Base-by-base conservation (phyloP, 2,329 filamentous ascomycete species). In the Colletotrichum truncatum region DNA sequence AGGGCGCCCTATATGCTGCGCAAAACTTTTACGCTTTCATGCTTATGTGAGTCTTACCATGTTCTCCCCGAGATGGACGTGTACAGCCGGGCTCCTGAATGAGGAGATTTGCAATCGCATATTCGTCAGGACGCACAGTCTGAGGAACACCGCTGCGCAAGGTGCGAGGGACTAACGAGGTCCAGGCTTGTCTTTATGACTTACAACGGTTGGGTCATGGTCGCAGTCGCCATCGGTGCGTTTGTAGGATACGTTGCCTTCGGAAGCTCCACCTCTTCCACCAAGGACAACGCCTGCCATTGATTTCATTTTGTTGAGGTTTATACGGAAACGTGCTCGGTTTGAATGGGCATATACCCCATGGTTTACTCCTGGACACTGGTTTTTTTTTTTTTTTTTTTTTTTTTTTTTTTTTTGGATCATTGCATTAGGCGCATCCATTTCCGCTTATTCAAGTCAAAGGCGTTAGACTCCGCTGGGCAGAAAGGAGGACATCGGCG, bases 1-100 rank as follows among this genome's bases (percentile, higher is more conserved):
- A 97, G 84, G 92, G 93, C 26, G 79, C 87, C 30, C 81, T 99
- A 60, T 99, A 99, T 82, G 95, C 91, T 18, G 79, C 96, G 54
- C 96, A 99, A 83, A 97, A 96, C 71, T 98, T 98, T 79, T 99
- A 99, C 79, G 97, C 94, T 48, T 98, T 99, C 75, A 98, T 99
- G 86, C 94, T 99, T 76, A 99, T 99, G 96, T 98, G 78, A 89
- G 95, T 90, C 11, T 8, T 23, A 8, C 14, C 23, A 21, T 12
- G 25, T 21, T 11, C 21, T 12, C 21, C 3, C 25, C 26, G n/a
- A n/a, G n/a, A n/a, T n/a, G n/a, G n/a, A n/a, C n/a, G n/a, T n/a
- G n/a, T n/a, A n/a, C n/a, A n/a, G n/a, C n/a, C n/a, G n/a, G n/a
- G n/a, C n/a, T n/a, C n/a, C n/a, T n/a, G n/a, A n/a, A n/a, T n/a